Percentiles rank a stretch among this genome's conserved stretches.
phyloP scores from a whole-genome alignment of 2,329 filamentous ascomycete genomes.

The Dactylonectria estremocensis region DNA sequence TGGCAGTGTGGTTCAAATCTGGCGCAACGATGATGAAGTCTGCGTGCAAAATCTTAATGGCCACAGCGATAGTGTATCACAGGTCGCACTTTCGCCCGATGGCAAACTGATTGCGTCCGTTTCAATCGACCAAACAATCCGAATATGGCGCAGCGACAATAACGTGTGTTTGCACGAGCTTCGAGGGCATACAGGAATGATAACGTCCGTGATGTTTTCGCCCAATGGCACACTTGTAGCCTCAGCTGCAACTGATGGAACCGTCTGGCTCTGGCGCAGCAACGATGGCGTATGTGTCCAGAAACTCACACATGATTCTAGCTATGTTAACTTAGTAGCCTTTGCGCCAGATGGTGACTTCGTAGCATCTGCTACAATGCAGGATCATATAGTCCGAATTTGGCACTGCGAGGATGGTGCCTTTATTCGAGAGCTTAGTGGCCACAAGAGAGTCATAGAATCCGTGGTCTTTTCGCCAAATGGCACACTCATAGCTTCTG shows the following conservation, averaged over 20 bases:
- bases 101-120: not conserved
- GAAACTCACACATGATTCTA: not conserved
- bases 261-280: no score
- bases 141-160: not conserved
- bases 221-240: no score
- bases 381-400: not conserved
- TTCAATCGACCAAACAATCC: not conserved
- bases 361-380: not conserved
- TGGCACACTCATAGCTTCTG: not conserved
- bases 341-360: not conserved
- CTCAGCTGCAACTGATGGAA: no score
- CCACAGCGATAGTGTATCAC: not conserved
- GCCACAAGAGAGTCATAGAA: not conserved
- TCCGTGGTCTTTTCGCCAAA: not conserved
- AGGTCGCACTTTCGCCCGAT: not conserved
- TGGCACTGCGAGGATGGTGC: not conserved
- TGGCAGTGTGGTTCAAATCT: no score
- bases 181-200: not conserved
- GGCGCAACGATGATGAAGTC: no score
- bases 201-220: no score
- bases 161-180: slow-evolving; percentile 8
- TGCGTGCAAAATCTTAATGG: not conserved
- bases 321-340: not conserved
- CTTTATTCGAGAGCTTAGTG: no score
- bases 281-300: not conserved